Percentiles rank a stretch among this genome's conserved stretches.
Evolutionary conservation across 2,329 filamentous ascomycete genomes (phyloP).

Genomic region (Elsinoe ampelina): DNA sequence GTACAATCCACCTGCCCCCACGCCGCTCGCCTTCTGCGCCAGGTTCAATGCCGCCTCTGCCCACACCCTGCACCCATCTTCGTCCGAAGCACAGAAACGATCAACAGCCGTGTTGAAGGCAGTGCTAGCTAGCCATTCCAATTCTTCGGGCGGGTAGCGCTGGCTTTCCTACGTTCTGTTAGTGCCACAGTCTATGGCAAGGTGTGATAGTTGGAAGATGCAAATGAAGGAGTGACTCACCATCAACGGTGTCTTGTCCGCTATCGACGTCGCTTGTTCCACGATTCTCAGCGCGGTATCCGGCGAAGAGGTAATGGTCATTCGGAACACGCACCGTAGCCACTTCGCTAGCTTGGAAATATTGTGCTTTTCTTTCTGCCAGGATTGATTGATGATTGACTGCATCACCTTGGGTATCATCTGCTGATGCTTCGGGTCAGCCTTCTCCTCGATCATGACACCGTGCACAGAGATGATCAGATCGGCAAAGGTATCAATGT

Average conservation of each 20-base stretch:
- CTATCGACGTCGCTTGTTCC: conserved; percentile 51
- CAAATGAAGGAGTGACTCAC: neutral
- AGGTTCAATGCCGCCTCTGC: conserved; percentile 53
- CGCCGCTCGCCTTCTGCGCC: conserved; percentile 50
- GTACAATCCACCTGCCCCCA: conserved; percentile 24
- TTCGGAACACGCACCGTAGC: conserved; percentile 41
- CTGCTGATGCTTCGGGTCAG: conserved; percentile 16
- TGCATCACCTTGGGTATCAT: conserved; percentile 39
- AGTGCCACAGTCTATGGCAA: neutral
- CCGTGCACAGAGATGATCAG: conserved; percentile 37
- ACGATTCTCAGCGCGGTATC: conserved; percentile 43
- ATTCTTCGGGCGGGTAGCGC: conserved; percentile 55
- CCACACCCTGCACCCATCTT: conserved; percentile 51
- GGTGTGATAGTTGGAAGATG: neutral
- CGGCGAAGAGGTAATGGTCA: conserved; percentile 33
- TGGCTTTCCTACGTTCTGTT: conserved; percentile 15
- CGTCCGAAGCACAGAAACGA: conserved; percentile 48
- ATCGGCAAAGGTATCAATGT: conserved; percentile 40
- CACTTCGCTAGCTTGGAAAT: conserved; percentile 60
- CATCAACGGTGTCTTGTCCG: conserved; percentile 26
- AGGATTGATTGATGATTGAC: conserved; percentile 61
- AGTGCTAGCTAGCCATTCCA: conserved; percentile 66
- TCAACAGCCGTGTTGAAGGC: conserved; percentile 64
- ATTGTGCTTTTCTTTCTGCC: conserved; percentile 40
- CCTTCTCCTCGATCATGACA: conserved; percentile 22